Base-by-base conservation (phyloP, 768 basidiomycete genomes). In the Mycena rosella region DNA sequence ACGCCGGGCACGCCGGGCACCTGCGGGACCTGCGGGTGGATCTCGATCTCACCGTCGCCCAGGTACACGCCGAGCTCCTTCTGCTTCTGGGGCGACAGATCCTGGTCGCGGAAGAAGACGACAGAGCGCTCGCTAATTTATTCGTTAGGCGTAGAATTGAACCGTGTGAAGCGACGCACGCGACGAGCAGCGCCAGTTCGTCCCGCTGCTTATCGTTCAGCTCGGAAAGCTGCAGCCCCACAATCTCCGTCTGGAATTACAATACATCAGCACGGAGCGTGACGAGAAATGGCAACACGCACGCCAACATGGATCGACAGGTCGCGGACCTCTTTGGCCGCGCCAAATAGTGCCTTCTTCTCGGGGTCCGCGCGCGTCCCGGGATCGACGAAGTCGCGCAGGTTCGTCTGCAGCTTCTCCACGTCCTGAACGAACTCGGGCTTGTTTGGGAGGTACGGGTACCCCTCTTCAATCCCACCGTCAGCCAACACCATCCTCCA, bases 71-170 rank as follows among this genome's bases (percentile, higher is more conserved):
- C 72, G 9, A 73, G 67, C 7, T 64, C 72, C 9, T 60, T 55
- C 63, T 73, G 72, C 9, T 49, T 55, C 49, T 73, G 72, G 14
- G 66, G 71, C 5, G 66, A 62, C 14, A 72, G 60, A n/a, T 72
- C 71, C 51, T 72, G 71, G 57, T 72, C 63, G 48, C 71, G 71
- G 65, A 72, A 72, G 61, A 72, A 70, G 49, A 70, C 69, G 51
- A 70, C 69, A n/a, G 69, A 70, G 18, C 69, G 69, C 51, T 70
- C 69, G 34, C 68, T 69, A 59, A 45, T 22, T 3, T 40, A 40
- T 40, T 40, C 9, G 32, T 5, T 40, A 15, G 17, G 38, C 17
- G 5, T 40, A 18, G 5, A 40, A 40, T 15, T 36, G 34, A 15
- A 40, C 9, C 10, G 10, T 5, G 38, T 10, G 14, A 8, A 15